phyloP scores from a whole-genome alignment of 805 yeast species.

The Wickerhamomyces queroliae region DNA sequence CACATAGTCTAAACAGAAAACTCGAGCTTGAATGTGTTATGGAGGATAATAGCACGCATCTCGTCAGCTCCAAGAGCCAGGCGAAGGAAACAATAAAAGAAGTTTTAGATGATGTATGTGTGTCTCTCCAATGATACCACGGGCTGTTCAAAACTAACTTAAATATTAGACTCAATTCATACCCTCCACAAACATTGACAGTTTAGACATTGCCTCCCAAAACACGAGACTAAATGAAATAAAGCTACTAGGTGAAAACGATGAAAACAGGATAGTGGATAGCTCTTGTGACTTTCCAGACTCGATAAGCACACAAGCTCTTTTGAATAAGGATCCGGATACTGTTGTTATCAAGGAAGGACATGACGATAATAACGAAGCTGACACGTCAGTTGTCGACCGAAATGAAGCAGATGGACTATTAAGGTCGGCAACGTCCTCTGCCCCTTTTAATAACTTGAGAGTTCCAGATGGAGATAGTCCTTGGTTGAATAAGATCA shows the following conservation, averaged over 20 bases:
- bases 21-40: no score
- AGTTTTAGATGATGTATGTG: no score
- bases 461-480: slow-evolving; percentile 7
- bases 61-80: no score
- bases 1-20: no score
- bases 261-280: slow-evolving; percentile 19
- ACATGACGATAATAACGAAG: neutral
- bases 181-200: neutral
- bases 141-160: no score
- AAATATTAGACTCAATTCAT: neutral
- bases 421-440: slow-evolving; percentile 2
- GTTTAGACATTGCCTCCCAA: neutral
- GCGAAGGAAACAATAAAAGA: no score
- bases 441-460: slow-evolving; percentile 15
- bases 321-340: slow-evolving; percentile 7
- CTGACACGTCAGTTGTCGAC: no score
- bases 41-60: no score
- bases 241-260: slow-evolving; percentile 11
- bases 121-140: no score
- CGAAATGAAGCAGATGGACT: neutral
- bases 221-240: slow-evolving; percentile 5
- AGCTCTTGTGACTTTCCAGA: slow-evolving; percentile 18
- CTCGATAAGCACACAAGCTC: slow-evolving; percentile 15
- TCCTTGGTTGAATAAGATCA: slow-evolving; percentile 19
- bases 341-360: slow-evolving; percentile 2